Conservation (phyloP, 805 yeast species). For the Scheffersomyces lignosus region DNA sequence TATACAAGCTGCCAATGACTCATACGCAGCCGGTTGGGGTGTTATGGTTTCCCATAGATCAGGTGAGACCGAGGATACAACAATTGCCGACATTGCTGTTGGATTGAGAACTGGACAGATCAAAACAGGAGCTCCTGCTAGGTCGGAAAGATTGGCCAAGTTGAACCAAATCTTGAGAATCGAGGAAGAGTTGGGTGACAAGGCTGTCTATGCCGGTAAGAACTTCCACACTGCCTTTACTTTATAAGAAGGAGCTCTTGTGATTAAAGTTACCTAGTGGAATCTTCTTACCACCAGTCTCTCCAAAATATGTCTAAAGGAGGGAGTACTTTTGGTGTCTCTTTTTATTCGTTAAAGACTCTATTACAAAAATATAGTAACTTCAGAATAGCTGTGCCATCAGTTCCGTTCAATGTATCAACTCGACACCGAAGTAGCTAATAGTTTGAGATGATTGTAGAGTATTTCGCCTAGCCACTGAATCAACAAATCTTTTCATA, state of each 20-base stretch:
- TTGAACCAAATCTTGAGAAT: conserved; percentile 97
- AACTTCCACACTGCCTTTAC: conserved; percentile 67
- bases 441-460: too few relatives aligned
- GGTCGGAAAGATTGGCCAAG: conserved; percentile 99
- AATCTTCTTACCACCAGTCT: too few relatives aligned
- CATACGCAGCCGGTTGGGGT: conserved; percentile 98
- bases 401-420: too few relatives aligned
- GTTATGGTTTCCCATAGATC: conserved; percentile 99
- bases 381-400: too few relatives aligned
- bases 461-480: too few relatives aligned
- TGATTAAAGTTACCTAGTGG: too few relatives aligned
- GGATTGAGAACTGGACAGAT: conserved; percentile 98
- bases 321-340: too few relatives aligned
- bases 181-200: conserved; percentile 97
- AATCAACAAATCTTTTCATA: too few relatives aligned
- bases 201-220: conserved; percentile 93
- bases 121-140: conserved; percentile 99
- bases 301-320: too few relatives aligned
- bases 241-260: conserved; percentile 29
- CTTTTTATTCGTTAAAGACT: too few relatives aligned
- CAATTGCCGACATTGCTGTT: conserved; percentile 96
- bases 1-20: conserved; percentile 93
- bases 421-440: too few relatives aligned
- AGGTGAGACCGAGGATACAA: conserved; percentile 99
- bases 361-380: too few relatives aligned